Base-by-base conservation (phyloP, 1,139 yeast genomes). In the Candida gigantensis region DNA sequence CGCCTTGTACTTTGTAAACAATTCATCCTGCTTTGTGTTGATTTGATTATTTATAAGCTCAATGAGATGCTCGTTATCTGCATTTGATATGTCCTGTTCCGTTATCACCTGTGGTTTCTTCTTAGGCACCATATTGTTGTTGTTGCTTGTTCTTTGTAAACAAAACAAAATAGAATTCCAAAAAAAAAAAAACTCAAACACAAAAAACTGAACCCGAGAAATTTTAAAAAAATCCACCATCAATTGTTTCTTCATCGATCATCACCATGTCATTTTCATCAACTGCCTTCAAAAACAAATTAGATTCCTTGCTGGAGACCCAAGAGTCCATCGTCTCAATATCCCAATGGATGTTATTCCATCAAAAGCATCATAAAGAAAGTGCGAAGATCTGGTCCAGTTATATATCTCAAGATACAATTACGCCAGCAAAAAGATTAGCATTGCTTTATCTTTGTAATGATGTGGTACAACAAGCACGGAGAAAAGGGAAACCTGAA, bases 281-380 rank as follows among this genome's bases (percentile, higher is more conserved):
- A 36, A 81, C 75, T 28, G 69, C 64, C 25, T 77, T 84, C 39
- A 55, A 55, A 32, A 68, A 77, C 44, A 86, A 84, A 58, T 68
- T 88, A 32, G 68, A 72, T 6, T 60, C 73, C 7, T 67, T 87
- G 32, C 83, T 79, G 50, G 95, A 84, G 46, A 81, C 95, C 0
- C 95, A 84, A 54, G 94, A 86, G 43, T 79, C 90, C 8, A 87
- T 87, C 49, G 92, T 85, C 20, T 74, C 88, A 5, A 80, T 87
- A 3, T 81, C 95, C 0, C 94, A 85, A 55, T 88, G 95, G 95
- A 82, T 82, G 26, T 63, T 87, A 43, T 86, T 86, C 62, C 90
- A 87, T 56, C 79, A 84, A 47, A 68, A 90, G 36, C 77, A 83
- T 49, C 79, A 84, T 17, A 59, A 59, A 8, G 76, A 75, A 31